Evolutionary conservation across 108 stramenopile species (phyloP), one percentile per base, ranked within the genome.

Genomic region (Nitzschia inconspicua): DNA sequence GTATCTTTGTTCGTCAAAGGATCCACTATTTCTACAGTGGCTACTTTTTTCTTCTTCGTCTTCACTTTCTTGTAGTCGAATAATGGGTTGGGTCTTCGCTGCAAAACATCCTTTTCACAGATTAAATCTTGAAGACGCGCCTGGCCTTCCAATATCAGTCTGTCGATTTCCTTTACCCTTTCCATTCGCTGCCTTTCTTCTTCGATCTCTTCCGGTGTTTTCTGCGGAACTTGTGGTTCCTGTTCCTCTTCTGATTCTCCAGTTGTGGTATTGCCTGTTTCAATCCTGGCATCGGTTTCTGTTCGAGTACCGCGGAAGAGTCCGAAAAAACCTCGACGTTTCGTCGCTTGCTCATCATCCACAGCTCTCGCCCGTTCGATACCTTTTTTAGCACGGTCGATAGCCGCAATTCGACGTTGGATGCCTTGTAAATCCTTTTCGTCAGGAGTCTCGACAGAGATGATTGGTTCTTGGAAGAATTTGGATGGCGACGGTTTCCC

Each of bases 101-200:
- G 82, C 41, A 94, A 50, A 29, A 82, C 76, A 75, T 94, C 93
- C 48, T 88, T 89, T 59, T 94, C 85, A 47, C 85, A 86, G 60
- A 81, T 83, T 40, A 94, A 64, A 40, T 91, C 82, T 14, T 77
- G 42, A 25, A 93, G 62, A 4, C 70, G 66, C 16, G 53, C 47
- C 47, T 81, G 80, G 20, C 79, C 76, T 25, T 74, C 67, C 6
- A 61, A 56, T 42, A 93, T 79, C 31, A 88, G 57, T 22, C 61
- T 29, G 67, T 93, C 88, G 34, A 93, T 93, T 48, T 88, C 83
- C 48, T 77, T 74, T 5, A 93, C 86, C 20, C 88, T 73, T 34
- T 72, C 78, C 35, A 60, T 68, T n/a, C 85, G 70, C 22, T 56
- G 58, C 39, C 42, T 47, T 41, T 86, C 79, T 31, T 63, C 74